Evolutionary conservation across 2,329 filamentous ascomycete species (phyloP).

Genomic region (Talaromyces albobiverticillius): DNA sequence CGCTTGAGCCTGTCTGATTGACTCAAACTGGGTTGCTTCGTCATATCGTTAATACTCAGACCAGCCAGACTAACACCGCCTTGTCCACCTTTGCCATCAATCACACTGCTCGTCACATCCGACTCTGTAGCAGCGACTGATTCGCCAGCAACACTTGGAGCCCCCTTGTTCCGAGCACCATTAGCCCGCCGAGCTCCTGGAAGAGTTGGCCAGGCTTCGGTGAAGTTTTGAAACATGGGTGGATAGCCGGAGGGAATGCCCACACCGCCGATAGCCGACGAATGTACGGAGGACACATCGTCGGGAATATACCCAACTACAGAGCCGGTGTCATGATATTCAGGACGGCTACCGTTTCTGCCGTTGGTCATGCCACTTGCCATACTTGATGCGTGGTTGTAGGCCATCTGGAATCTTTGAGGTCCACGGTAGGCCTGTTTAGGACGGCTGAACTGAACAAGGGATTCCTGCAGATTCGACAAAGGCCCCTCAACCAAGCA

Average conservation of each 20-base stretch:
- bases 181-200: slow-evolving; percentile 65
- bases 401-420: slow-evolving; percentile 80
- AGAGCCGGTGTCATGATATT: slow-evolving; percentile 74
- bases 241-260: slow-evolving; percentile 82
- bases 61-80: slow-evolving; percentile 87
- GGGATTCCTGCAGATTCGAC: slow-evolving; percentile 90
- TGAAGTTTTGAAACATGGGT: slow-evolving; percentile 92
- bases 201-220: slow-evolving; percentile 83
- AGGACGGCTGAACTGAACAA: slow-evolving; percentile 91
- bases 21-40: slow-evolving; percentile 70
- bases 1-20: slow-evolving; percentile 91
- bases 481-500: slow-evolving; percentile 94
- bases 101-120: slow-evolving; percentile 74
- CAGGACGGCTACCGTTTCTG: slow-evolving; percentile 48
- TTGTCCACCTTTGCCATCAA: slow-evolving; percentile 71
- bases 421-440: slow-evolving; percentile 89
- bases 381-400: slow-evolving; percentile 63
- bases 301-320: slow-evolving; percentile 95
- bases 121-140: slow-evolving; percentile 90
- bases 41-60: slow-evolving; percentile 68
- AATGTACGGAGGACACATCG: slow-evolving; percentile 93
- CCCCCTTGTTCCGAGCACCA: slow-evolving; percentile 64
- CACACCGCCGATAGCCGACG: slow-evolving; percentile 81
- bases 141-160: slow-evolving; percentile 81
- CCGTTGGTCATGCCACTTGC: slow-evolving; percentile 53